Percentiles rank a stretch among this genome's conserved stretches.
Evolutionary conservation across 1,284 basidiomycete genomes (phyloP).

Genomic region (Schizophyllum commune): DNA sequence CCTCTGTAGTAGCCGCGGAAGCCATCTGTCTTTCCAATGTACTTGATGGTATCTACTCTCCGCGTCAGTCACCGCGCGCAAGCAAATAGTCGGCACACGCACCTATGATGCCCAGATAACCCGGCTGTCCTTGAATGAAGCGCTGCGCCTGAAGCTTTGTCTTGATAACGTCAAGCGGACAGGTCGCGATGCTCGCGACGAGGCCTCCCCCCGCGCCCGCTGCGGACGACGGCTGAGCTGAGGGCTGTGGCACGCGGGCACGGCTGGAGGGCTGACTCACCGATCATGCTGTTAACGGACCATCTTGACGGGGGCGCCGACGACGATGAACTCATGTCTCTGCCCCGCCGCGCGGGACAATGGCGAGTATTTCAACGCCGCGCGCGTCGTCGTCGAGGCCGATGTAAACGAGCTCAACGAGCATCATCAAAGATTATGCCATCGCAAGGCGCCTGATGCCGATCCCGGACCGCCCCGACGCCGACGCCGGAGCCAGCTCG

Average conservation of each 20-base stretch:
- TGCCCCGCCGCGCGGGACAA: conserved; percentile 49
- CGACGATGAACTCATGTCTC: conserved; percentile 47
- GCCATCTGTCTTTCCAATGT: conserved; percentile 70
- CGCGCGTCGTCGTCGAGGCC: neutral
- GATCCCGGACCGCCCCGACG: neutral
- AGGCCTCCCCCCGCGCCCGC: conserved; percentile 85
- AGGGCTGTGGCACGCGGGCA: neutral
- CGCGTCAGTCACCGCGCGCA: conserved; percentile 4
- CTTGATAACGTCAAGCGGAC: conserved; percentile 96
- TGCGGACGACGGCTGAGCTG: conserved; percentile 17
- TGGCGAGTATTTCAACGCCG: neutral
- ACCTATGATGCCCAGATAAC: conserved; percentile 75
- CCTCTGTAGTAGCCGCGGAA: conserved; percentile 87
- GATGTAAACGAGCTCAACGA: neutral
- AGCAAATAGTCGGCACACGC: conserved; percentile 18
- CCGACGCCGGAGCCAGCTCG: too few species aligned
- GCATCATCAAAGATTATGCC: neutral
- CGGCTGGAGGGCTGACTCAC: conserved; percentile 22
- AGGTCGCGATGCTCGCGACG: conserved; percentile 90
- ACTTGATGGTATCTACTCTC: conserved; percentile 59
- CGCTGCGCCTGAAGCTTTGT: conserved; percentile 93
- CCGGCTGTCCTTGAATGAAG: conserved; percentile 51
- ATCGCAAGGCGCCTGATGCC: neutral
- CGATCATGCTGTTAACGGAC: conserved; percentile 60
- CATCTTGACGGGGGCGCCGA: neutral